Percentiles rank a stretch among this genome's conserved stretches.
These are phyloP conservation scores for Diaporthe sp. DNA, from an alignment of 2,329 filamentous ascomycete species.

Conservation along the genomic window DNA sequence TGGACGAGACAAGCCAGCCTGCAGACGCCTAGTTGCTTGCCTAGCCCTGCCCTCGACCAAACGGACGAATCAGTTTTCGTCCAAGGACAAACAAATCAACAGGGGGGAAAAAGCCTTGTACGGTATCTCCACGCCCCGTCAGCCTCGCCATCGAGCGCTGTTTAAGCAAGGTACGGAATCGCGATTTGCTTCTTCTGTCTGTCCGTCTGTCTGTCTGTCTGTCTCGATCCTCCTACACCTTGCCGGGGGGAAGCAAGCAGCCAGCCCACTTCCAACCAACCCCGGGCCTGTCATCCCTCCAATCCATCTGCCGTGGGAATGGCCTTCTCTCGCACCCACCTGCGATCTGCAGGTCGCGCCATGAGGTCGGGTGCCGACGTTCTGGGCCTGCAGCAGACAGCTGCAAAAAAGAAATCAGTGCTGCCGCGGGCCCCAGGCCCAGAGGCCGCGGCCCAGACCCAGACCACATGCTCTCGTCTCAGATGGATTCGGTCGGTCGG, in stretches of 20 bases:
- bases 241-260: neutral
- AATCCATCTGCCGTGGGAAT: slow-evolving; percentile 2
- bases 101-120: neutral
- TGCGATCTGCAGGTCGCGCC: slow-evolving; percentile 19
- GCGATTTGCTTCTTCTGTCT: slow-evolving; percentile 7
- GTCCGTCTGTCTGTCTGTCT: neutral
- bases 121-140: neutral
- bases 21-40: slow-evolving; percentile 10
- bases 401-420: neutral
- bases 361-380: slow-evolving; percentile 17
- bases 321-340: neutral
- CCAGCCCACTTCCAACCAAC: neutral
- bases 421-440: neutral
- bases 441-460: neutral
- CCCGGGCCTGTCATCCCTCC: neutral
- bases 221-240: neutral
- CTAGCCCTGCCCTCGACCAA: slow-evolving; percentile 1
- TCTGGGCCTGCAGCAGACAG: slow-evolving; percentile 23
- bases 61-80: neutral
- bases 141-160: slow-evolving; percentile 14
- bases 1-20: slow-evolving; percentile 12
- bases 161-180: neutral
- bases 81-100: neutral
- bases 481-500: slow-evolving; percentile 24
- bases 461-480: neutral